Evolutionary conservation across 2,329 filamentous ascomycete genomes (phyloP), one percentile per base, ranked within the genome.

Genomic region (Cyanodermella asteris): DNA sequence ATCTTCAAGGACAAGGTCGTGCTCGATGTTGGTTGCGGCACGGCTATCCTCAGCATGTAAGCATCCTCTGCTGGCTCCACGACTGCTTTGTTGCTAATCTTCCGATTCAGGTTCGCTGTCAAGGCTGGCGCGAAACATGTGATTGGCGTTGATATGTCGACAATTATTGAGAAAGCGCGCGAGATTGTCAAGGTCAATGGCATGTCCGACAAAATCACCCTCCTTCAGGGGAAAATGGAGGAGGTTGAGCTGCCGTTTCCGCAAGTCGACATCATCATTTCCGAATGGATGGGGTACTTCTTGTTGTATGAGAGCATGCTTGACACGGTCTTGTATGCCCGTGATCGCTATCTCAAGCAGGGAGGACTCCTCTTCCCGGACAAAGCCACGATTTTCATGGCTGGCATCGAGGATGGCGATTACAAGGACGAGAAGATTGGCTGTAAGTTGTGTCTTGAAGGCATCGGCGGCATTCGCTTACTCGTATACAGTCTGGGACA

Each of bases 351-450:
- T 53, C 70, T 97, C 32, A 61, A 58, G 34, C 72, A 76, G 47
- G 76, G 76, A 38, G 84, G 84, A 35, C 61, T 93, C 41, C 94
- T 97, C 54, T 94, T 94, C 65, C 87, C 87, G 12, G 87, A 97
- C 57, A 94, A 91, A 66, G 87, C 87, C 26, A 93, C 80, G 41
- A 91, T 97, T 49, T 93, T 81, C 55, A 70, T 91, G 50, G 87
- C 81, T 31, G 87, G 76, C 44, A 97, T 97, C 34, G 87, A 97
- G 58, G 87, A 97, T 45, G 87, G 87, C 36, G 87, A 97, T 34
- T 97, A 97, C 67, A 94, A 94, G 64, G 84, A 94, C 35, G 87
- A 97, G 61, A 97, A 97, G 65, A 97, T 97, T 44, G 84, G 82
- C 53, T 97, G 84, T 94, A 52, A 59, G 80, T 55, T 26, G 29